phyloP scores from a whole-genome alignment of 352 stramenopile genomes.

The Phytophthora nicotianae region DNA sequence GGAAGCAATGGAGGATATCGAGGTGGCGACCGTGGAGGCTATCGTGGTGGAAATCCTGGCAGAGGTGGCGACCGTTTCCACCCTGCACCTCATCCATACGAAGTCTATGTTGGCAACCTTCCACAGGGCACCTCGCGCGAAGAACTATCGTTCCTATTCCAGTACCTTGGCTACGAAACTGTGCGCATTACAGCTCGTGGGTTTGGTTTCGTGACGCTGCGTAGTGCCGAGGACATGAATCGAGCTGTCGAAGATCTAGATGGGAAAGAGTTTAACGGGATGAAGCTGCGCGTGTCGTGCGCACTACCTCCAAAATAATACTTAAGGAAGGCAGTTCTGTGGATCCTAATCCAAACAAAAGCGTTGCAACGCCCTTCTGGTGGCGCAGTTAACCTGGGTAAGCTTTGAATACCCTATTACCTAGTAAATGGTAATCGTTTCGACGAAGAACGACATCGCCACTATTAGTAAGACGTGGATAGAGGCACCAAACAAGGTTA shows the following conservation, averaged over 20 bases:
- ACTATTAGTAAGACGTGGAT: too few species aligned
- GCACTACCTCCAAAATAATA: conserved; percentile 56
- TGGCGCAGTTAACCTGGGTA: too few species aligned
- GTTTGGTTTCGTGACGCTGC: conserved; percentile 85
- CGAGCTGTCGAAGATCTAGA: conserved; percentile 83
- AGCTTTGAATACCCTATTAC: too few species aligned
- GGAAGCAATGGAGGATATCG: conserved; percentile 45
- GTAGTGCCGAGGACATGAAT: conserved; percentile 78
- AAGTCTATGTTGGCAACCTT: conserved; percentile 87
- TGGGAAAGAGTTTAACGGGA: conserved; percentile 78
- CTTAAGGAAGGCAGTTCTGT: neutral
- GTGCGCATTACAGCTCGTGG: conserved; percentile 85
- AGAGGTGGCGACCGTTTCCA: conserved; percentile 52
- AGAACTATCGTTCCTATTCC: conserved; percentile 81
- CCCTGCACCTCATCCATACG: conserved; percentile 63
- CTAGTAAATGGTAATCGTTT: too few species aligned
- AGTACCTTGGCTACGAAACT: conserved; percentile 81
- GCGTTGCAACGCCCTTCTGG: too few species aligned
- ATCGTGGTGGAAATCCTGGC: conserved; percentile 38
- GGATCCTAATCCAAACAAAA: neutral
- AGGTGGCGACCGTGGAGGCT: conserved; percentile 44
- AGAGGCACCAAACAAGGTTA: too few species aligned
- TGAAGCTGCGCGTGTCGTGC: conserved; percentile 75
- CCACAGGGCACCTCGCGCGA: conserved; percentile 79
- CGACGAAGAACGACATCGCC: too few species aligned